A percentile compares a stretch with the other conserved stretches of the same genome.
phyloP scores from a whole-genome alignment of 306 rosid genomes.

The Erythrophleum fordii region DNA sequence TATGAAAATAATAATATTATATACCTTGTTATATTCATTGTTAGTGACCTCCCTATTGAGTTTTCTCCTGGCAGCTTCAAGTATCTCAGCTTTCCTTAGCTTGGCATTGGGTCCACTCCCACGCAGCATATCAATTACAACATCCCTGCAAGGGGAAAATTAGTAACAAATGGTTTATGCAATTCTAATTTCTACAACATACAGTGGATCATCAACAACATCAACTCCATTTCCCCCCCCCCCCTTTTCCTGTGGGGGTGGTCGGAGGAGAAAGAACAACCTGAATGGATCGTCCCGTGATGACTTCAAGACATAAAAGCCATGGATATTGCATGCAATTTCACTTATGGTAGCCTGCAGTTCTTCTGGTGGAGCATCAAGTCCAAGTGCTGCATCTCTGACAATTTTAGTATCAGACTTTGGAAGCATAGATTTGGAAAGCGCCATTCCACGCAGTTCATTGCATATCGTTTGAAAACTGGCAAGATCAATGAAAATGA shows the following conservation, averaged over 20 bases:
- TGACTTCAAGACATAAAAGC: slow-evolving; percentile 70
- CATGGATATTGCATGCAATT: slow-evolving; percentile 73
- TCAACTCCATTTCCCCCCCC: background rate
- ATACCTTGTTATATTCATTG: slow-evolving; percentile 82
- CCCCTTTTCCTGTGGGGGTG: background rate
- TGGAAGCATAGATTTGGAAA: slow-evolving; percentile 50
- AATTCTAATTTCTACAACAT: background rate
- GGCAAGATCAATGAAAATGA: slow-evolving; percentile 41
- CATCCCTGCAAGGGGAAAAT: slow-evolving; percentile 63
- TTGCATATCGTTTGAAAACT: slow-evolving; percentile 82
- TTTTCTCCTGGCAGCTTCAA: slow-evolving; percentile 64
- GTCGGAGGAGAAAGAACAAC: slow-evolving; percentile 42
- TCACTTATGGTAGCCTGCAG: slow-evolving; percentile 63
- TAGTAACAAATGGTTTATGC: slow-evolving; percentile 21
- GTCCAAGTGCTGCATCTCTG: slow-evolving; percentile 62
- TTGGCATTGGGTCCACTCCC: slow-evolving; percentile 62
- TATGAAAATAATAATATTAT: slow-evolving; percentile 25
- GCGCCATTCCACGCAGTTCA: slow-evolving; percentile 67
- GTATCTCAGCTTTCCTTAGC: slow-evolving; percentile 74
- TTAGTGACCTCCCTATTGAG: slow-evolving; percentile 64
- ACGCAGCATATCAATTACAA: slow-evolving; percentile 75
- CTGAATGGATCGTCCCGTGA: slow-evolving; percentile 77
- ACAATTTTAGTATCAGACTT: slow-evolving; percentile 71
- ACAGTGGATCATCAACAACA: background rate
- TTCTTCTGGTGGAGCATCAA: slow-evolving; percentile 71